Base-by-base conservation (phyloP, 768 basidiomycete genomes). In the Kwoniella sp. region DNA sequence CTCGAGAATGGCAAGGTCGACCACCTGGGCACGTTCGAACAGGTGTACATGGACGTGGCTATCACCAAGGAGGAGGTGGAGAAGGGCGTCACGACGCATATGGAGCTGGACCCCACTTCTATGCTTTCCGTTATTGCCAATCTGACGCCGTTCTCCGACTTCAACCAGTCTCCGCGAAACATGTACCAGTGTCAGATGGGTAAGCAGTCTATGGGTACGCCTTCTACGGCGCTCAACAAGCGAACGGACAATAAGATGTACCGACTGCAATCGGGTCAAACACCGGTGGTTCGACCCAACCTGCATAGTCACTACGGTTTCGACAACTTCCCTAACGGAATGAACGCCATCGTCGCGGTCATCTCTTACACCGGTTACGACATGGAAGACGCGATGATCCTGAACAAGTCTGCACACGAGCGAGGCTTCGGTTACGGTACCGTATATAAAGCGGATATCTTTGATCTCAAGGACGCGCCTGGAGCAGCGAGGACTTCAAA, bases 321-420 rank as follows among this genome's bases (percentile, higher is more conserved):
- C 87, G 95, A 99, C 75, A 83, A 88, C 27, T 99, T 91, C 81
- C 95, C 95, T 1, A 98, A 92, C 65, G 95, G 95, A 14, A 96
- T 87, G 38, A 99, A 99, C 73, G 95, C 95, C 17, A 79, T 99
- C 54, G 95, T 99, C 42, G 95, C 95, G n/a, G 95, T 99, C 69
- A 98, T 99, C 65, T 99, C 95, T 0, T 99, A 99, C 71, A 99
- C 95, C 3, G 95, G 95, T 3, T 99, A 99, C 75, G 95, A 99
- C 74, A 99, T 99, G 95, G 95, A 99, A 77, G 95, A 99, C 65
- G 95, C 95, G 61, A 99, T 99, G 95, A 99, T 99, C 62, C 78
- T 99, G 45, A 99, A 99, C 76, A 99, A 99, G 76, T 98, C 92
- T 0, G 86, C 90, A 2, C 91, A 99, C 70, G 95, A 99, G 76